Base-by-base conservation (phyloP, 2,329 filamentous ascomycete species). In the Didymellaceae sp. region DNA sequence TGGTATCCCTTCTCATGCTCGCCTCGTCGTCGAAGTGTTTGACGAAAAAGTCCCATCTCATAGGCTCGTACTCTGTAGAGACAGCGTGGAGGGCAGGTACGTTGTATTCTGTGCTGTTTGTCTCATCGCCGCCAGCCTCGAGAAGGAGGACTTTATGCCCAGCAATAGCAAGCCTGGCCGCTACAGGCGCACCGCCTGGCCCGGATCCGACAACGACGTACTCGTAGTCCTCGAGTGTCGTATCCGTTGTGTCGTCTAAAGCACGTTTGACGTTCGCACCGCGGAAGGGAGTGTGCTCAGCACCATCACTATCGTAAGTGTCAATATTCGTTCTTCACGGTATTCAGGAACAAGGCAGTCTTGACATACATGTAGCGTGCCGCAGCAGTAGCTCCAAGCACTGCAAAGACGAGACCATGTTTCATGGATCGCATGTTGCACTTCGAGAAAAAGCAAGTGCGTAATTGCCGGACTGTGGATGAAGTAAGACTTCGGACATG, bases 201-300 rank as follows among this genome's bases (percentile, higher is more conserved):
- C 84, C 83, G 5, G 81, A 83, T 9, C 83, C 83, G 28, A 86
- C 81, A 13, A 86, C 75, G 24, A 86, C 74, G 70, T 84, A 86
- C 45, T 86, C 84, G 58, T 86, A 86, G 18, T 57, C 54, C 10
- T 61, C 41, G 21, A 62, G 52, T 6, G 54, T 55, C 4, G 43
- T 54, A 4, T 39, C 41, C 8, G 45, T 40, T 30, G 60, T 38
- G 21, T 50, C 57, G 24, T 51, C 24, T 2, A 43, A 6, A 5
- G 57, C 53, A 40, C 61, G 58, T 48, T 62, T 65, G 16, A 61
- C 57, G 33, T 62, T 62, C 2, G 32, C 44, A 6, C 59, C 59
- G 8, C 41, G 47, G 28, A 48, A 58, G 14, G 51, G 62, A 14
- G 61, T 61, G 33, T 63, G 59, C 25, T 59, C 33, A 10, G 62